These are phyloP conservation scores for Myxozyma monticola DNA, from an alignment of 805 yeast species.

Conservation along the genomic window DNA sequence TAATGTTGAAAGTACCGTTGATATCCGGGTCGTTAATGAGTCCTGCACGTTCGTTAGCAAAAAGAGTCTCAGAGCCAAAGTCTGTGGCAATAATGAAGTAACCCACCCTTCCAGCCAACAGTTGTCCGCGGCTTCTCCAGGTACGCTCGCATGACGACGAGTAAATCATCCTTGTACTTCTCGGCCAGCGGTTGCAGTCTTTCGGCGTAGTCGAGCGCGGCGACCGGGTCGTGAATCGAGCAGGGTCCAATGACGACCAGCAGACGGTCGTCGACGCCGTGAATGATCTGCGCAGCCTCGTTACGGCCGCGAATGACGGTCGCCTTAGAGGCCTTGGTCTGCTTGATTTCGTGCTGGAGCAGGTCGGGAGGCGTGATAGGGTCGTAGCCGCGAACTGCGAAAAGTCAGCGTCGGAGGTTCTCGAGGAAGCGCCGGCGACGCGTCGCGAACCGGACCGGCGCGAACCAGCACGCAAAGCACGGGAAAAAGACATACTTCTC, in stretches of 20 bases:
- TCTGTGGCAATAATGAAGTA: not conserved
- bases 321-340: conserved; percentile 57
- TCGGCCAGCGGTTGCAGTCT: conserved; percentile 60
- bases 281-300: conserved; percentile 66
- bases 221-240: conserved; percentile 90
- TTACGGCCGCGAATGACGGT: conserved; percentile 76
- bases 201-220: conserved; percentile 85
- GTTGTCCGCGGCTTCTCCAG: conserved; percentile 98
- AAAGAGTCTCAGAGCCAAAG: not conserved
- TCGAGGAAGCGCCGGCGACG: not conserved
- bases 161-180: conserved; percentile 69
- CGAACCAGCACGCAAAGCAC: too few species aligned
- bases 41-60: too few species aligned
- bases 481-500: conserved; percentile 51
- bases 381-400: conserved; percentile 72
- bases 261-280: conserved; percentile 83
- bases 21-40: conserved; percentile 95
- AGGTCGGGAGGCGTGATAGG: conserved; percentile 95
- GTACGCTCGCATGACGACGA: conserved; percentile 95
- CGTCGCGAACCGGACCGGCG: not conserved
- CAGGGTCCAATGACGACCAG: conserved; percentile 95
- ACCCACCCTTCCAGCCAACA: conserved; percentile 99
- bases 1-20: conserved; percentile 87
- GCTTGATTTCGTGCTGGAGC: conserved; percentile 80
- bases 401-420: not conserved